Base-by-base conservation (phyloP, 345 rosid genomes). In the Eucalyptus rudis region DNA sequence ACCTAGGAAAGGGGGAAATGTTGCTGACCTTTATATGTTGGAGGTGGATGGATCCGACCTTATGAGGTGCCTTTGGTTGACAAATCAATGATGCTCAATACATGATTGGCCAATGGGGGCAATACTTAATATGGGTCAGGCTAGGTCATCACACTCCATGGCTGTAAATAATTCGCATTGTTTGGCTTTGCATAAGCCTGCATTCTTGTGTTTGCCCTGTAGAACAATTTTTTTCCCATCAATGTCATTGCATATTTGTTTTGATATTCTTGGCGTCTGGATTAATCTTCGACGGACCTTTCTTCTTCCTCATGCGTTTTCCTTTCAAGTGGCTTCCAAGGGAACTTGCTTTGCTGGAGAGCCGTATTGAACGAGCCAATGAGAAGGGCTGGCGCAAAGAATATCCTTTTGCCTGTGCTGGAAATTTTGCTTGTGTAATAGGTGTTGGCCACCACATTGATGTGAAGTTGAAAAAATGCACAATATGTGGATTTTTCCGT, bases 361-460 rank as follows among this genome's bases (percentile, higher is more conserved):
- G 91, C 88, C 95, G 89, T 56, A 96, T 97, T 89, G 93, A 92
- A 88, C 94, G 90, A 90, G 97, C 99, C 90, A 97, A 93, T 91
- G 98, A 96, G 91, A 96, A 97, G 92, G 99, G 99, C 86, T 94
- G 96, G 98, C 96, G 97, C 86, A 95, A 90, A 95, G 99, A 97
- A 97, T 97, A 97, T 97, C 98, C 98, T 96, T 94, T 89, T 50
- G 8, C 89, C 40, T 90, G 50, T 33, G 83, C 83, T 71, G 47
- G 83, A 71, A 68, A 71, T 36, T 71, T 71, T 71, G 27, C 27
- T 71, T 36, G 81, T 19, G 45, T 71, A 36, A 86, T 52, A 56
- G 40, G 59, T 86, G 59, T 49, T 86, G 59, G 7, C 62, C 81
- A 36, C 19, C 44, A 19, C 25, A 71, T 2, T 36, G 13, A 71